phyloP scores from a whole-genome alignment of 306 rosid genomes.

The Rosa lucieae region DNA sequence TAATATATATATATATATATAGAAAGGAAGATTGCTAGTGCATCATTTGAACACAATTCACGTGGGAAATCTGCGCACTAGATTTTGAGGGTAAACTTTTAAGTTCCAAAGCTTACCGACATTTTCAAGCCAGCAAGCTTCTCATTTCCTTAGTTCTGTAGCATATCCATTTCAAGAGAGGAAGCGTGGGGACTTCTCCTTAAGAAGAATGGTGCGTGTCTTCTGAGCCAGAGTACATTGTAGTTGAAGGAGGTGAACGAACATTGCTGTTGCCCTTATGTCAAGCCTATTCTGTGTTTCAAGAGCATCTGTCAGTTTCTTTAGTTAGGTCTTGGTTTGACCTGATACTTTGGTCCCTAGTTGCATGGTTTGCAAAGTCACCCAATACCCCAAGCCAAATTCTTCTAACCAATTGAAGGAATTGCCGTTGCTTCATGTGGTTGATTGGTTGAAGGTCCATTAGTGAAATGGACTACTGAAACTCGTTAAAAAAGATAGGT shows the following conservation, averaged over 20 bases:
- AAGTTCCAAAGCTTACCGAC: neutral
- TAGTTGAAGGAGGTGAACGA: constrained; percentile 9
- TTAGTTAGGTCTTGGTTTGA: constrained; percentile 1
- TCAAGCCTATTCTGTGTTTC: neutral
- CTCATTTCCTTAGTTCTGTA: constrained; percentile 11
- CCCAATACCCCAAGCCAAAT: neutral
- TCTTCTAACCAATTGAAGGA: neutral
- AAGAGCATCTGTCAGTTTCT: neutral
- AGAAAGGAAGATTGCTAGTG: neutral
- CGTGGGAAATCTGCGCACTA: neutral
- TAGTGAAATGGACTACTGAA: constrained; percentile 15
- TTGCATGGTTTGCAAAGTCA: neutral
- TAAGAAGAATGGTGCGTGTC: neutral
- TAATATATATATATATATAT: no score
- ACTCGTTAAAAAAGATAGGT: constrained; percentile 8
- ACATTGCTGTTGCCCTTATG: constrained; percentile 21
- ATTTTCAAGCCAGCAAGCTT: neutral
- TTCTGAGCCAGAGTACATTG: neutral
- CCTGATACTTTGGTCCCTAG: constrained; percentile 9
- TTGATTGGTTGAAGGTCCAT: constrained; percentile 3
- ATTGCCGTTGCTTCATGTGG: constrained; percentile 18
- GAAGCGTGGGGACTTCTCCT: neutral
- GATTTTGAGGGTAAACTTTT: neutral
- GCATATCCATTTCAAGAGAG: neutral
- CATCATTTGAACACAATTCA: neutral